Percentiles rank a stretch among this genome's conserved stretches.
phyloP scores from a whole-genome alignment of 2,329 filamentous ascomycete species.

The Paracorniculantispora psalliotae region DNA sequence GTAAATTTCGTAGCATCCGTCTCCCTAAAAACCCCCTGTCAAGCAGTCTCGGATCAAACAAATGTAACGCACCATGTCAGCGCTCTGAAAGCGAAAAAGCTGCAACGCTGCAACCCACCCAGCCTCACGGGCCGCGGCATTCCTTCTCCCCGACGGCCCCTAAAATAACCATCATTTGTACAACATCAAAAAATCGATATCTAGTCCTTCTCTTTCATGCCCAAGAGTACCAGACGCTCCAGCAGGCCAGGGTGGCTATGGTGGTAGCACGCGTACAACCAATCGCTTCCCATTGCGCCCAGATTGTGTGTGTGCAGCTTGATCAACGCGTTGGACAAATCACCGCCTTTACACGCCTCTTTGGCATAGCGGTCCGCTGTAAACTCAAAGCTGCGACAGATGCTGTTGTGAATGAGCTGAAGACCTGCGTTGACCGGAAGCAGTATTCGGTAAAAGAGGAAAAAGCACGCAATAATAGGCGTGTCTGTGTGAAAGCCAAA shows the following conservation, averaged over 20 bases:
- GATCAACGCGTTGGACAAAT: background rate
- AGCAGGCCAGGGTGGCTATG: background rate
- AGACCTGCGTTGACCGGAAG: background rate
- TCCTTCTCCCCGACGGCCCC: too few species aligned
- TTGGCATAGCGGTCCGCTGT: background rate
- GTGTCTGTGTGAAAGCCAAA: background rate
- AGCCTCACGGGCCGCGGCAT: too few species aligned
- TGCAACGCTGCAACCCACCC: too few species aligned
- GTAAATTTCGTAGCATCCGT: too few species aligned
- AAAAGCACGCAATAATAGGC: background rate
- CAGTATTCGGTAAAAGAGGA: background rate
- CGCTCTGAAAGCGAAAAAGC: too few species aligned
- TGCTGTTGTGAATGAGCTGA: background rate
- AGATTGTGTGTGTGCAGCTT: background rate
- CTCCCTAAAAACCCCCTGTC: too few species aligned
- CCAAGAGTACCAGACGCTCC: background rate
- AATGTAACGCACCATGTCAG: too few species aligned
- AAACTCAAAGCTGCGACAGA: background rate
- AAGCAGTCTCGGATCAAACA: too few species aligned
- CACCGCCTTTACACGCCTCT: background rate
- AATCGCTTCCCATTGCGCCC: background rate
- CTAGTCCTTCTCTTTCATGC: background rate
- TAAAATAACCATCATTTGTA: too few species aligned
- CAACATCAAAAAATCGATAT: too few species aligned
- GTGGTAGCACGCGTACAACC: background rate